Evolutionary conservation across 768 basidiomycete species (phyloP), one percentile per base, ranked within the genome.

Genomic region (Tubosaeta brunneosetosa): DNA sequence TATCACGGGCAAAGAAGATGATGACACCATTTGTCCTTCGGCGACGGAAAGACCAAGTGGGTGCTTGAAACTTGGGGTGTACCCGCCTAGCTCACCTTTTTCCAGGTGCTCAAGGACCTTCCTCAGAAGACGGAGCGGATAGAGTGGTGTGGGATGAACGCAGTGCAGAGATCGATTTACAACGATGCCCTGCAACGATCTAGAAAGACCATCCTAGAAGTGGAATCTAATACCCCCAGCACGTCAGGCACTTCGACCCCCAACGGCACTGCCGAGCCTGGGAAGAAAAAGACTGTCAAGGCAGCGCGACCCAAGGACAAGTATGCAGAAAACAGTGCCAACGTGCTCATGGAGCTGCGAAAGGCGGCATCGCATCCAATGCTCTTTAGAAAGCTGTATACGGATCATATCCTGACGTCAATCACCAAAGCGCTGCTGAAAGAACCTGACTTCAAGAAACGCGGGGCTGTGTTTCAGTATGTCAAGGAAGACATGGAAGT

Each of bases 21-120:
- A 93, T 99, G 89, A 97, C 93, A 7, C 97, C 97, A 0, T 99
- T 99, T 67, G 94, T 98, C 22, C 77, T 99, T 17, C 87, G 97
- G n/a, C 82, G 97, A 53, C 82, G 94, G 61, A 99, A 99, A 71
- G 93, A 94, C 62, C 94, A 97, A 74, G 90, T 83, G 61, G 45
- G 74, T 55, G 33, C 3, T n/a, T 12, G 2, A 27, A 46, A n/a
- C 7, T 16, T 25, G 9, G 46, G 47, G 22, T 27, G n/a, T 31
- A 7, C n/a, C 14, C 25, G 10, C 11, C 25, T 36, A 22, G n/a
- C 45, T 59, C 19, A 66, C 22, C 19, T 17, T 34, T 0, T 4
- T 19, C 3, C 55, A 93, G 87, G 95, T 99, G 6, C 77, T 98
- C 43, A 86, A 87, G 63, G 94, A 97, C 60, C 80, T 99, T 33